Percentiles rank a stretch among this genome's conserved stretches.
Conservation (phyloP, 257 asterid species). For the Solanum acaule region DNA sequence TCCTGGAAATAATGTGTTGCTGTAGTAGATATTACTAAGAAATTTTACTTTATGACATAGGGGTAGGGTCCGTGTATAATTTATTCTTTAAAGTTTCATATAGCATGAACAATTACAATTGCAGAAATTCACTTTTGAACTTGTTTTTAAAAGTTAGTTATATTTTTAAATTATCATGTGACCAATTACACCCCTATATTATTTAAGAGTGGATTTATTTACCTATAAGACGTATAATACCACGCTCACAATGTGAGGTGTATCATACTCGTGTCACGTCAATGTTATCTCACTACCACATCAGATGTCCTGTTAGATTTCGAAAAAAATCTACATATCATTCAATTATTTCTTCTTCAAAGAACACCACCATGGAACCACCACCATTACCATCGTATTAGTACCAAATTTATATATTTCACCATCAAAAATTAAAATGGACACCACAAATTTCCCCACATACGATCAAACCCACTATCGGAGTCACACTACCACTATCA, state of each 20-base stretch:
- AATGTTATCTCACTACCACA: neutral
- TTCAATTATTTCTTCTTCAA: neutral
- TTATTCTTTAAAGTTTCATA: too few species aligned
- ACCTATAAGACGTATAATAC: neutral
- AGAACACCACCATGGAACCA: accelerated
- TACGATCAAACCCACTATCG: too few species aligned
- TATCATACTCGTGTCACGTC: accelerated
- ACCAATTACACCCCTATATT: accelerated
- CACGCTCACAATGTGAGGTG: neutral
- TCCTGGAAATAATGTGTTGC: neutral
- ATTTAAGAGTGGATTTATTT: neutral
- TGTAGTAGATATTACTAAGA: neutral
- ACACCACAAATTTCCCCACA: accelerated
- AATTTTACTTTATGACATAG: too few species aligned
- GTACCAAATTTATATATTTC: neutral
- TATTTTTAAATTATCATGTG: neutral
- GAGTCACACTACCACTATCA: neutral
- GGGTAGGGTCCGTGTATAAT: too few species aligned
- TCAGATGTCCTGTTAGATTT: neutral
- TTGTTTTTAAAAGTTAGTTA: neutral
- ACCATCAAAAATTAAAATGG: too few species aligned
- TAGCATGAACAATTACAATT: too few species aligned
- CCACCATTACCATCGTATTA: accelerated
- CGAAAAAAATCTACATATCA: neutral
- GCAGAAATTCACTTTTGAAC: accelerated